Conservation (phyloP, 129 eudicot genomes). For the Escallonia herrerae region DNA sequence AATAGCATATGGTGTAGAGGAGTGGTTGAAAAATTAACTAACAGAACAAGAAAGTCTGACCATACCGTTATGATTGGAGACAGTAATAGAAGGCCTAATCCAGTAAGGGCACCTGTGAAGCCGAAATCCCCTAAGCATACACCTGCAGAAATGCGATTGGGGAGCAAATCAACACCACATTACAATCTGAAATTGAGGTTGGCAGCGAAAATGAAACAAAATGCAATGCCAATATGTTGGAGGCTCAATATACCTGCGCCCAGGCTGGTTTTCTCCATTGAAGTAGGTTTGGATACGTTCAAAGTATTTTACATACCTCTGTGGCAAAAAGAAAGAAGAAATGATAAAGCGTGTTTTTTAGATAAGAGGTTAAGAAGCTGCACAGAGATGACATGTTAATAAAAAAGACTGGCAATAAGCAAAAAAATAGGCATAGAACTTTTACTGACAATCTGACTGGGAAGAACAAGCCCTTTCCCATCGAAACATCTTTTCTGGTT, state of each 20-base stretch:
- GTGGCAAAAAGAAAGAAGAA: conserved; percentile 3
- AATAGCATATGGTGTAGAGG: not conserved
- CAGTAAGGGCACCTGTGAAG: conserved; percentile 4
- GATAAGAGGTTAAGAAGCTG: conserved; percentile 7
- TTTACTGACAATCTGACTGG: conserved; percentile 78
- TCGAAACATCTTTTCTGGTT: conserved; percentile 91
- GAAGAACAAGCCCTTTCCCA: conserved; percentile 94
- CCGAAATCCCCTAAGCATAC: conserved; percentile 5
- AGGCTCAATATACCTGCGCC: conserved; percentile 67
- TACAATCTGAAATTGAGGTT: not conserved
- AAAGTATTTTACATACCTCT: conserved; percentile 95
- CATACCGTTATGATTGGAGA: conserved; percentile 1
- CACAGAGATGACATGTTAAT: not conserved
- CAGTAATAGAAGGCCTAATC: not conserved
- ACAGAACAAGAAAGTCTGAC: not conserved
- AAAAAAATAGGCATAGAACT: conserved; percentile 3
- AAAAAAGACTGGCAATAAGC: not conserved
- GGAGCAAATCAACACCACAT: not conserved
- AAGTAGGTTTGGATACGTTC: conserved; percentile 78
- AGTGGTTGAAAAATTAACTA: too few species aligned
- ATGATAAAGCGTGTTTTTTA: conserved; percentile 6
- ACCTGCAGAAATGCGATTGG: conserved; percentile 27
- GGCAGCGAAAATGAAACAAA: not conserved
- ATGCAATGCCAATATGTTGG: not conserved
- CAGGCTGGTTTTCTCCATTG: conserved; percentile 96